Evolutionary conservation across 371 early-diverging fungal genomes (phyloP).

Genomic region (Actinomortierella wolfii): DNA sequence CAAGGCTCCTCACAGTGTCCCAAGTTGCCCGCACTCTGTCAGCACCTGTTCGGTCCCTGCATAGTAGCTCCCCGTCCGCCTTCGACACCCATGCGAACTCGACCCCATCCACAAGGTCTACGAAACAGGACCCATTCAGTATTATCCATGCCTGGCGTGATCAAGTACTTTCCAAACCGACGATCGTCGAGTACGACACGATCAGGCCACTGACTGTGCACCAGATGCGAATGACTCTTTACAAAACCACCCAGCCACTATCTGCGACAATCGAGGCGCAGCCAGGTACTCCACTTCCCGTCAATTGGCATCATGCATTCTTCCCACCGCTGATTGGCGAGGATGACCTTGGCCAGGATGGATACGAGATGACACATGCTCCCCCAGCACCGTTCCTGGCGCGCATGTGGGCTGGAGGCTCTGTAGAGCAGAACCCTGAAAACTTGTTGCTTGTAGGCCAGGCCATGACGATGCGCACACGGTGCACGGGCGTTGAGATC

Average conservation of each 20-base stretch:
- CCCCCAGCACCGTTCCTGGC: constrained; percentile 80
- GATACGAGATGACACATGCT: constrained; percentile 73
- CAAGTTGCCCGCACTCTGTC: not conserved
- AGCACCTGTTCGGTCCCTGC: constrained; percentile 9
- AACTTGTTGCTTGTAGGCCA: constrained; percentile 73
- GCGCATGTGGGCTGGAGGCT: constrained; percentile 90
- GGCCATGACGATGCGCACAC: constrained; percentile 57
- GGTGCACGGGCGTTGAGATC: constrained; percentile 55
- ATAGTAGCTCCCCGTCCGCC: constrained; percentile 1
- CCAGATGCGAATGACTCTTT: constrained; percentile 38
- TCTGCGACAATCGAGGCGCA: constrained; percentile 44
- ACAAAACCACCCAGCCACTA: constrained; percentile 38
- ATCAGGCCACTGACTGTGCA: constrained; percentile 33
- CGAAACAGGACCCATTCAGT: no score
- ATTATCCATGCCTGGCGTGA: constrained; percentile 32
- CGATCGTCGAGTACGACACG: constrained; percentile 33
- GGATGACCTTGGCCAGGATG: constrained; percentile 72
- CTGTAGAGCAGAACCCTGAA: constrained; percentile 54
- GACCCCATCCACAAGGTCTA: constrained; percentile 15
- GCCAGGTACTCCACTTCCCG: constrained; percentile 59
- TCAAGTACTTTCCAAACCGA: constrained; percentile 25
- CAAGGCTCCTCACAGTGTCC: constrained; percentile 7
- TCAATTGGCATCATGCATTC: constrained; percentile 78
- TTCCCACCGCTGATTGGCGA: constrained; percentile 79
- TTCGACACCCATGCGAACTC: constrained; percentile 4